phyloP scores from a whole-genome alignment of 2,329 filamentous ascomycete genomes.

The Pseudohalonectria lignicola region DNA sequence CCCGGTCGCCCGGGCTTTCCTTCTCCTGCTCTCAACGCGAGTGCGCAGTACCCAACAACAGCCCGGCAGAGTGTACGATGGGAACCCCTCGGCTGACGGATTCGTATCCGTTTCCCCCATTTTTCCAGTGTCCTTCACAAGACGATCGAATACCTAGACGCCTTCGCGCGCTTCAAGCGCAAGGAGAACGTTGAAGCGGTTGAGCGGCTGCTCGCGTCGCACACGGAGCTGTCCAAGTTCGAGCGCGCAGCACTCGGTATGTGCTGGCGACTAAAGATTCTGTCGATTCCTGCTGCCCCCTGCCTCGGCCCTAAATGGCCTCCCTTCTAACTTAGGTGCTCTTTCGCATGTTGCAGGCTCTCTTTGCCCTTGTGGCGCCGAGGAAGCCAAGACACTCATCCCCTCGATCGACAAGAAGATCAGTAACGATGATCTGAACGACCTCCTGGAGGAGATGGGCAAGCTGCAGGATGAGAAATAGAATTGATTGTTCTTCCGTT shows the following conservation, averaged over 20 bases:
- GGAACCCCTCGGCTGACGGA: too few species aligned
- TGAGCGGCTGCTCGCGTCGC: constrained; percentile 70
- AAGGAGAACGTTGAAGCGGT: constrained; percentile 94
- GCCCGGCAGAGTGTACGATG: too few species aligned
- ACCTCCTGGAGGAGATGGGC: constrained; percentile 80
- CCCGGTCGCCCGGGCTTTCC: background rate
- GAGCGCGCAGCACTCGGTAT: constrained; percentile 74
- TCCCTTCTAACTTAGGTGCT: too few species aligned
- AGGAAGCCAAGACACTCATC: constrained; percentile 94
- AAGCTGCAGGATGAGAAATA: constrained; percentile 42
- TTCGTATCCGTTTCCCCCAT: too few species aligned
- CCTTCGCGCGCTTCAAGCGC: constrained; percentile 91
- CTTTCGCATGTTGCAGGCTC: constrained; percentile 69
- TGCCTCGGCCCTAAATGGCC: too few species aligned
- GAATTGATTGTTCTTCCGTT: background rate
- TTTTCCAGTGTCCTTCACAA: constrained; percentile 63
- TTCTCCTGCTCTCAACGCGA: background rate
- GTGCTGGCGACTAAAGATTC: too few species aligned
- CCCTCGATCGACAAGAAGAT: constrained; percentile 86
- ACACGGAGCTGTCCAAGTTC: constrained; percentile 76
- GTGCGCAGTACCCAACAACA: background rate
- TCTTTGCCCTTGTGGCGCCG: constrained; percentile 81
- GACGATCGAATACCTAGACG: constrained; percentile 85
- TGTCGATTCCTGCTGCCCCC: too few species aligned
- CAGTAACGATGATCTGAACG: constrained; percentile 75